Evolutionary conservation across 2,329 filamentous ascomycete species (phyloP).

Genomic region (Teratosphaeria nubilosa): DNA sequence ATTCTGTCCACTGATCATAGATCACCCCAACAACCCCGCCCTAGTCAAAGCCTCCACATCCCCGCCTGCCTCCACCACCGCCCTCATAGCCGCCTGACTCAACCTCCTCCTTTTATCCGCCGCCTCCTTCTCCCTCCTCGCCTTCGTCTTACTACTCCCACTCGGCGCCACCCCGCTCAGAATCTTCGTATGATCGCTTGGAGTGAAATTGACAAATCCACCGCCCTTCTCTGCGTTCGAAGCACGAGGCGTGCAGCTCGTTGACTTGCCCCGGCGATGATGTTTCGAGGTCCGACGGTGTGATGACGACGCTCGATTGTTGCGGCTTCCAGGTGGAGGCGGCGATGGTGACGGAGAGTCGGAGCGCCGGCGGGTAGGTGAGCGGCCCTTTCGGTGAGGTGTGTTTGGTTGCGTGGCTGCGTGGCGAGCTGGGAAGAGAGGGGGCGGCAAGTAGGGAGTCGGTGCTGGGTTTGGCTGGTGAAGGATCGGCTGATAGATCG

Average conservation of each 20-base stretch:
- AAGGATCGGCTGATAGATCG: conserved; percentile 2
- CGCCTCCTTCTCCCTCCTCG: conserved; percentile 80
- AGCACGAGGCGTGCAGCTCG: conserved; percentile 16
- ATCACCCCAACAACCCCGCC: conserved; percentile 27
- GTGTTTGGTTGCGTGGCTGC: conserved; percentile 7
- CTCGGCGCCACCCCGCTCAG: conserved; percentile 85
- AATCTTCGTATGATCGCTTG: conserved; percentile 65
- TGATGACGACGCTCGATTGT: conserved; percentile 6
- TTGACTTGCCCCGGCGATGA: conserved; percentile 20
- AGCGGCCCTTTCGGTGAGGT: conserved; percentile 8
- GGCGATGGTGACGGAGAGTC: conserved; percentile 19
- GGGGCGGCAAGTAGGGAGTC: conserved; percentile 2
- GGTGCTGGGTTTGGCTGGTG: neutral
- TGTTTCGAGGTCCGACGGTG: conserved; percentile 12
- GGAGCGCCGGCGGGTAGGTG: conserved; percentile 6
- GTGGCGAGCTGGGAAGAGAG: conserved; percentile 4
- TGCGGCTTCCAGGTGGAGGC: conserved; percentile 15
- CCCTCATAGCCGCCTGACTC: conserved; percentile 58
- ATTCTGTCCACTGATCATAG: neutral
- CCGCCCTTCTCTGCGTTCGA: conserved; percentile 32
- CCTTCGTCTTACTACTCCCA: conserved; percentile 88
- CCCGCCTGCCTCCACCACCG: conserved; percentile 60
- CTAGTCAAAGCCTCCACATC: conserved; percentile 41
- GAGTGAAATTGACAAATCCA: conserved; percentile 80
- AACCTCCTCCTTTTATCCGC: conserved; percentile 61